Evolutionary conservation across 78 protist genomes (phyloP), one percentile per base, ranked within the genome.

Genomic region (Polysphondylium violaceum): DNA sequence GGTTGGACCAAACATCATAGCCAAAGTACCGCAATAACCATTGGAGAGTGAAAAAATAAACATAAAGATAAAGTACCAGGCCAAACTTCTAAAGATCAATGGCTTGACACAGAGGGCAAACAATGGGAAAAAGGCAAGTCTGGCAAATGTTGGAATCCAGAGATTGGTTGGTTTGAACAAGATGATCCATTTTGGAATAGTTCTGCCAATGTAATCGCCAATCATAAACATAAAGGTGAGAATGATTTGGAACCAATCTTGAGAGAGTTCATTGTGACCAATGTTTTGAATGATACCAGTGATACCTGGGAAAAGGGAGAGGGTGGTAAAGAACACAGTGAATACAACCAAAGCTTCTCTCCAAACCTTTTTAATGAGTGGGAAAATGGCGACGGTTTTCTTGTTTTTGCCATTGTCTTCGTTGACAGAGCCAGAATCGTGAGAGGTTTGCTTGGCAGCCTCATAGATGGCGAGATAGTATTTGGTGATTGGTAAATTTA

Each of bases 1-100:
- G 9, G 81, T 44, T 76, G 94, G 94, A 29, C 94, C 94, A 73
- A 78, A 88, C 76, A 88, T 88, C 94, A 88, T 88, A 33, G 94
- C 86, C 17, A 88, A 64, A 21, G 91, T 76, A 29, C 93, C 86
- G 67, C 76, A 88, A 72, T 88, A 88, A 61, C 86, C 87, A 88
- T 74, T 74, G 23, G 94, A 43, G n/a, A 74, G 40, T 44, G 94
- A 23, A 27, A 88, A 75, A 4, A 75, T 2, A 61, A 72, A 63
- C 94, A 88, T 88, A 35, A 75, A 58, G 3, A 67, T 25, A 50
- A 88, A 76, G 16, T 67, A 44, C 43, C 68, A 35, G 40, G 51
- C 55, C 25, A 59, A 47, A 14, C 35, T 76, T 14, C 41, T 41
- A 12, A 88, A 78, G 1, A 76, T 38, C 3, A 78, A 14, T 41